These are phyloP conservation scores for Ophiostoma novo-ulmi DNA, from an alignment of 2,329 filamentous ascomycete genomes.

Conservation along the genomic window DNA sequence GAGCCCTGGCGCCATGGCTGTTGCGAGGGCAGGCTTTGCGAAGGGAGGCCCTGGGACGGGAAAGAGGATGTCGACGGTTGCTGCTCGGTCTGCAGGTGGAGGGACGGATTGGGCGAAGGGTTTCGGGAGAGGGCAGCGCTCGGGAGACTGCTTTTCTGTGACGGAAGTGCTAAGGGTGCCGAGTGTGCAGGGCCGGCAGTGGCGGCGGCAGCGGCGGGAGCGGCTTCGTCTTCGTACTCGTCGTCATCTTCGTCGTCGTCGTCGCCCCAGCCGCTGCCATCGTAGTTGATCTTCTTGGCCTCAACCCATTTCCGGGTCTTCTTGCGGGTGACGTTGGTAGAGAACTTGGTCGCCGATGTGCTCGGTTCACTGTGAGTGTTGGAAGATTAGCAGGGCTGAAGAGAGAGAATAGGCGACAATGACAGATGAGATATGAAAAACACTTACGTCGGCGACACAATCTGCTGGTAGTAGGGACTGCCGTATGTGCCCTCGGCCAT, in stretches of 20 bases:
- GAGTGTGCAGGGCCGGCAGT: conserved; percentile 12
- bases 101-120: conserved; percentile 26
- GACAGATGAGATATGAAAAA: neutral
- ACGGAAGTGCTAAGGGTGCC: conserved; percentile 19
- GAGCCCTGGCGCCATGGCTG: conserved; percentile 23
- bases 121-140: conserved; percentile 22
- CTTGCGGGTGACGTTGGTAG: conserved; percentile 77
- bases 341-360: conserved; percentile 48
- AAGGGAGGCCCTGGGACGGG: conserved; percentile 20
- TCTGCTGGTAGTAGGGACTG: conserved; percentile 30
- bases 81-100: conserved; percentile 29
- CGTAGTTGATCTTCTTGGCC: conserved; percentile 79
- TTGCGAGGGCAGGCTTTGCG: conserved; percentile 2
- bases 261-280: conserved; percentile 89
- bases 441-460: conserved; percentile 29
- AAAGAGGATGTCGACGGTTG: conserved; percentile 13
- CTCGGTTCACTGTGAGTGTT: conserved; percentile 27
- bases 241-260: conserved; percentile 59
- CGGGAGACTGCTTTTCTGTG: conserved; percentile 16
- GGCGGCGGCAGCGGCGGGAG: neutral
- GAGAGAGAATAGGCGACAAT: neutral
- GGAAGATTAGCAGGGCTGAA: conserved; percentile 14
- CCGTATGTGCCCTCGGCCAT: conserved; percentile 34
- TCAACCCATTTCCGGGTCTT: conserved; percentile 96
- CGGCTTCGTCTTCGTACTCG: conserved; percentile 35